These are phyloP conservation scores for Candida corydali DNA, from an alignment of 805 yeast genomes.

Conservation along the genomic window DNA sequence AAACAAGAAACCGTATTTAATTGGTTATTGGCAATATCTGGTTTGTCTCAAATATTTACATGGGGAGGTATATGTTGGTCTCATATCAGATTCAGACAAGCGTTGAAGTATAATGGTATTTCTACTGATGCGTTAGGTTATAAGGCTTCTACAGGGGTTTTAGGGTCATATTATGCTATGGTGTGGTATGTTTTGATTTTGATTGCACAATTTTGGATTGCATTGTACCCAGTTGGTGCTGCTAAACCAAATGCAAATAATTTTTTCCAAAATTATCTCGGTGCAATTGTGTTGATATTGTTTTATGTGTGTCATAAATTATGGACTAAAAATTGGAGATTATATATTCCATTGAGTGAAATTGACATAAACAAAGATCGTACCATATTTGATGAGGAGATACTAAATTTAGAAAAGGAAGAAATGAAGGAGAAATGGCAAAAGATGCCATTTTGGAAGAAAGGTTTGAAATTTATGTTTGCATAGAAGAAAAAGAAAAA, in stretches of 20 bases:
- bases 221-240: conserved; percentile 35
- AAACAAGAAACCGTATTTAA: conserved; percentile 36
- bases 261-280: conserved; percentile 33
- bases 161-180: conserved; percentile 35
- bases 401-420: conserved; percentile 26
- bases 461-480: conserved; percentile 13
- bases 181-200: conserved; percentile 28
- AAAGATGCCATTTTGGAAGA: conserved; percentile 15
- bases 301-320: conserved; percentile 32
- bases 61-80: conserved; percentile 40
- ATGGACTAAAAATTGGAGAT: conserved; percentile 26
- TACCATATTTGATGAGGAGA: conserved; percentile 31
- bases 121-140: conserved; percentile 28
- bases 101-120: conserved; percentile 28
- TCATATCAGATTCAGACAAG: conserved; percentile 38
- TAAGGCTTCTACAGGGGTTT: conserved; percentile 35
- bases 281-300: conserved; percentile 27
- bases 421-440: conserved; percentile 20
- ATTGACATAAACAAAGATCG: conserved; percentile 28
- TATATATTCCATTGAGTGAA: conserved; percentile 22
- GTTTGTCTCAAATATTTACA: conserved; percentile 39
- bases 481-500: too few species aligned
- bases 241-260: conserved; percentile 21
- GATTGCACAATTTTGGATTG: conserved; percentile 43
- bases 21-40: conserved; percentile 41